Conservation (phyloP, 768 basidiomycete species). For the Suillus hirtellus region DNA sequence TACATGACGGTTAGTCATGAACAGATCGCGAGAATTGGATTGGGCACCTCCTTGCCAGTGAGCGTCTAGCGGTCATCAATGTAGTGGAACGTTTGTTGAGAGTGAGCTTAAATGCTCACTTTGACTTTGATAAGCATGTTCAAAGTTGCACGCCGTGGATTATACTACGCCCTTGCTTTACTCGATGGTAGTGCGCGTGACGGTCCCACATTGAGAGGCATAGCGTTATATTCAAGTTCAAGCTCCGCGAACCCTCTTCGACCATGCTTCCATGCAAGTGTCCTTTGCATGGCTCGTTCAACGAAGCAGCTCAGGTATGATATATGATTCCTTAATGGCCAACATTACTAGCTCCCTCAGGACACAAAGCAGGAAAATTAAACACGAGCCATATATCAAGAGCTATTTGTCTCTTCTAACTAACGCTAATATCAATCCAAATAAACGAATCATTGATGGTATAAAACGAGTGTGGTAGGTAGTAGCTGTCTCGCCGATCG, state of each 20-base stretch:
- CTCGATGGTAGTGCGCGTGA: background rate
- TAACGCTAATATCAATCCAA: background rate
- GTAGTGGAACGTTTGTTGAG: conserved; percentile 1
- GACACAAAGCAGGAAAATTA: background rate
- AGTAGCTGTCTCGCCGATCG: background rate
- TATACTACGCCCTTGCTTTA: background rate
- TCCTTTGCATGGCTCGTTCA: background rate
- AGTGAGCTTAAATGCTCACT: conserved; percentile 41
- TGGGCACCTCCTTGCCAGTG: conserved; percentile 90
- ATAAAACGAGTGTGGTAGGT: conserved; percentile 1
- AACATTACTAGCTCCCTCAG: background rate
- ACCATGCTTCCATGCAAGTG: background rate
- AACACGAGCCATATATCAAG: background rate
- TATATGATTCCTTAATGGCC: background rate
- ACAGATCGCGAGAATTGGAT: conserved; percentile 7
- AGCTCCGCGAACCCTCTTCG: background rate
- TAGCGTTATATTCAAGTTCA: background rate
- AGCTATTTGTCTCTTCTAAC: background rate
- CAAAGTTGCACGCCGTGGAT: conserved; percentile 4
- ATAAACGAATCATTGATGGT: background rate
- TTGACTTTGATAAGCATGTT: conserved; percentile 89
- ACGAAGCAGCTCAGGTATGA: background rate
- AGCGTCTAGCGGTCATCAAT: conserved; percentile 61
- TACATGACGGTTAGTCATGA: conserved; percentile 14
- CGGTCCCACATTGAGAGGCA: too few relatives aligned